Percentiles rank a stretch among this genome's conserved stretches.
phyloP scores from a whole-genome alignment of 352 stramenopile genomes.

The Pythium monospermum region DNA sequence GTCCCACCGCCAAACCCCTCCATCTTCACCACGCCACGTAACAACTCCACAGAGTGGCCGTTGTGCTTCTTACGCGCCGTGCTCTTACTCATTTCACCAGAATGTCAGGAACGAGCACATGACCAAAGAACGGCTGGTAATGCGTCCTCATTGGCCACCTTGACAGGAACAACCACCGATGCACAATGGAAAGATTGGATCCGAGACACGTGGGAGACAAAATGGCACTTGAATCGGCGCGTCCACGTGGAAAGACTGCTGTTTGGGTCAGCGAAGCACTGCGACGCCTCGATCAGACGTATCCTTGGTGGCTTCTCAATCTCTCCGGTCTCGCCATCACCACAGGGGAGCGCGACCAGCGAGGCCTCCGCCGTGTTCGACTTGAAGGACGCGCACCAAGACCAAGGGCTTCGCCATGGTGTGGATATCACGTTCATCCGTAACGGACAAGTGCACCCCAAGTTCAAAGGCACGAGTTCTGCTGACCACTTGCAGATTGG shows the following conservation, averaged over 20 bases:
- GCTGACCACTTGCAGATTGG: too few species aligned
- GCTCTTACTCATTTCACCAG: neutral
- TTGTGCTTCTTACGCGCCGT: slow-evolving; percentile 4
- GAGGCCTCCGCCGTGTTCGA: neutral
- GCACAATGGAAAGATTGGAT: slow-evolving; percentile 14
- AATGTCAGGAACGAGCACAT: neutral
- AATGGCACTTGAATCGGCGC: slow-evolving; percentile 8
- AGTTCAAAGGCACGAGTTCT: neutral
- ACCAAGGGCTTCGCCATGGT: slow-evolving; percentile 16
- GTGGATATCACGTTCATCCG: slow-evolving; percentile 29
- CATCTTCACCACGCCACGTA: too few species aligned
- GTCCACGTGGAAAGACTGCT: neutral
- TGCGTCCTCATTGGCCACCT: too few species aligned
- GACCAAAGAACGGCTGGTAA: neutral
- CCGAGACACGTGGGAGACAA: slow-evolving; percentile 9
- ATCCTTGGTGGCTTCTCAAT: slow-evolving; percentile 13
- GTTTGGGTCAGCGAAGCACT: slow-evolving; percentile 1
- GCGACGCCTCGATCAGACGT: neutral
- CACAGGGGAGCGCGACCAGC: too few species aligned
- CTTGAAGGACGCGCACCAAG: neutral
- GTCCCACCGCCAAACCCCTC: too few species aligned
- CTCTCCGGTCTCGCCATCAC: slow-evolving; percentile 3
- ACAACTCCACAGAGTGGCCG: neutral
- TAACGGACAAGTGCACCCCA: slow-evolving; percentile 10
- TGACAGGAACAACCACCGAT: too few species aligned